phyloP scores from a whole-genome alignment of 768 basidiomycete species.

The Pilatotrama ljubarskyi region DNA sequence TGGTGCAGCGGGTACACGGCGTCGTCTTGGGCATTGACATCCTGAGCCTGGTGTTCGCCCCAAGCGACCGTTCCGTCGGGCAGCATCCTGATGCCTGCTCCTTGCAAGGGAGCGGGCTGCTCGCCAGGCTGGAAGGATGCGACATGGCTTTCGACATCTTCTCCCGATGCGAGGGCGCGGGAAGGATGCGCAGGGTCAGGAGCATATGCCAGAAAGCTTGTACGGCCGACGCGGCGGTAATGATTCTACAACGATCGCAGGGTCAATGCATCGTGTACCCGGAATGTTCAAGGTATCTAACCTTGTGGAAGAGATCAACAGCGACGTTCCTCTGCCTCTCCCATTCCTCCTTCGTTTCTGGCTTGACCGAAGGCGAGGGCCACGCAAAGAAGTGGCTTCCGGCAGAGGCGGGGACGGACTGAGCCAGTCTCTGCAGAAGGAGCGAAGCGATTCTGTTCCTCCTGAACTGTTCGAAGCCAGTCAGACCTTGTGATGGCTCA shows the following conservation, averaged over 20 bases:
- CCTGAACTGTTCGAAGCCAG: neutral
- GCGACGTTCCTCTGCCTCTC: neutral
- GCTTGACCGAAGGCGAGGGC: slow-evolving; percentile 10
- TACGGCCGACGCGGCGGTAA: slow-evolving; percentile 24
- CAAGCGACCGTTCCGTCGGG: neutral
- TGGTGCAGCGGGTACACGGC: slow-evolving; percentile 14
- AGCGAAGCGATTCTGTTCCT: slow-evolving; percentile 14
- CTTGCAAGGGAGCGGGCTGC: neutral
- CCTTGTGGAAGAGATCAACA: slow-evolving; percentile 22
- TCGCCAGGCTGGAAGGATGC: neutral
- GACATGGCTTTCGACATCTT: slow-evolving; percentile 11
- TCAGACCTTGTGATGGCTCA: neutral
- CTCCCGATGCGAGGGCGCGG: slow-evolving; percentile 4
- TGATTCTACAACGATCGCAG: slow-evolving; percentile 11
- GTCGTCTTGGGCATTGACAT: neutral
- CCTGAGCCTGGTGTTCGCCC: neutral
- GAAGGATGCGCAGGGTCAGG: slow-evolving; percentile 17
- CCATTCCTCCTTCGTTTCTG: slow-evolving; percentile 1
- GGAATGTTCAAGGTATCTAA: neutral
- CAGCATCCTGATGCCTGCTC: neutral
- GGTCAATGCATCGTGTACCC: neutral
- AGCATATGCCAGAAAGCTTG: slow-evolving; percentile 19
- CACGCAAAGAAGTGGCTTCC: slow-evolving; percentile 13
- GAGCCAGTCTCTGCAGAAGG: slow-evolving; percentile 8
- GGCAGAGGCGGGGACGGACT: neutral